phyloP scores from a whole-genome alignment of 495 filamentous ascomycete genomes.

The Aspergillus heteromorphus region DNA sequence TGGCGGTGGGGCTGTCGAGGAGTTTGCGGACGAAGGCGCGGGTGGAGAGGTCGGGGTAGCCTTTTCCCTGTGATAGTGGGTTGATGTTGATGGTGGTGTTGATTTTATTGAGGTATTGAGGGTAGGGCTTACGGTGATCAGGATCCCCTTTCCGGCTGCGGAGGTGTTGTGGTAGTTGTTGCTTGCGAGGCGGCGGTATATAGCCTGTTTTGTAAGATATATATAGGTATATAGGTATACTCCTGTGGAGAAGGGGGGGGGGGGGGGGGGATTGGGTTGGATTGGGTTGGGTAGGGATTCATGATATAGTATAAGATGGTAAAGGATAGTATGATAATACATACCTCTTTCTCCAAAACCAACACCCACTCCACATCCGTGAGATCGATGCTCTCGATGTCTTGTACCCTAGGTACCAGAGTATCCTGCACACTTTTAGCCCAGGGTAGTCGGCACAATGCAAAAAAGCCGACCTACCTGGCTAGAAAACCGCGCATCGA shows the following conservation, averaged over 20 bases:
- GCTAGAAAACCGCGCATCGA: slow-evolving; percentile 16
- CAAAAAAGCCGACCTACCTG: too few relatives aligned
- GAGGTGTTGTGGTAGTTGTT: slow-evolving; percentile 48
- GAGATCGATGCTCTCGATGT: slow-evolving; percentile 51
- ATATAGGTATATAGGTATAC: slow-evolving; percentile 14
- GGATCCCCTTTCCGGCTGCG: slow-evolving; percentile 51
- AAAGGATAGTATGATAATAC: too few relatives aligned
- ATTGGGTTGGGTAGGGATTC: too few relatives aligned
- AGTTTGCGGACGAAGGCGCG: slow-evolving; percentile 54
- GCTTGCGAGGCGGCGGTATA: slow-evolving; percentile 65
- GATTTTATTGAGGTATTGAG: neutral
- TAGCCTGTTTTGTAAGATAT: slow-evolving; percentile 49
- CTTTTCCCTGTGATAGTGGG: slow-evolving; percentile 80
- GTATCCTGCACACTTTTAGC: slow-evolving; percentile 45
- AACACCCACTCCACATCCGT: slow-evolving; percentile 62
- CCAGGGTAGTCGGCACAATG: too few relatives aligned
- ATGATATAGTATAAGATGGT: too few relatives aligned
- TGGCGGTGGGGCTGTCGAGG: slow-evolving; percentile 19
- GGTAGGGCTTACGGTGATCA: slow-evolving; percentile 56
- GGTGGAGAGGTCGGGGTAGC: slow-evolving; percentile 84
- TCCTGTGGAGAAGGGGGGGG: neutral
- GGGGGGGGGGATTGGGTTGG: too few relatives aligned
- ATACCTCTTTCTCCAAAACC: slow-evolving; percentile 91
- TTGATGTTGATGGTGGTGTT: neutral
- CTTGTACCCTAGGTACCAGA: slow-evolving; percentile 57